A percentile compares a stretch with the other conserved stretches of the same genome.
These are phyloP conservation scores for Boletus pseudo-olivaceus DNA, from an alignment of 768 basidiomycete species.

Conservation along the genomic window DNA sequence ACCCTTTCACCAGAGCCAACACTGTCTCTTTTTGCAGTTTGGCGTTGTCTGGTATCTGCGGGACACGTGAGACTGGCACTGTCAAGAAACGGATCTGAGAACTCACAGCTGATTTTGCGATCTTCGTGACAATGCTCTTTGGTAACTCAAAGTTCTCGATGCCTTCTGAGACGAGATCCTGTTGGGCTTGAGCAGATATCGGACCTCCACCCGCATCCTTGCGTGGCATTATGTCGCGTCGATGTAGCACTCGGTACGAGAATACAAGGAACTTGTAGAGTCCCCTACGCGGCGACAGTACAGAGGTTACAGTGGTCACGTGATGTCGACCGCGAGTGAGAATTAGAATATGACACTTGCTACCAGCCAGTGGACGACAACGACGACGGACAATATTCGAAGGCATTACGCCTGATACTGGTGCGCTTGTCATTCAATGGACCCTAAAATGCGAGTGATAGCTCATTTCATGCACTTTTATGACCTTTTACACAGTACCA, in stretches of 20 bases:
- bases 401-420: too few species aligned
- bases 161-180: conserved; percentile 75
- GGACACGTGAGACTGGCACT: not conserved
- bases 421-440: not conserved
- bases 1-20: conserved; percentile 78
- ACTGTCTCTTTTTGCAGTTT: conserved; percentile 92
- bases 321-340: not conserved
- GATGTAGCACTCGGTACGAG: not conserved
- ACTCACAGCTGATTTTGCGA: conserved; percentile 81
- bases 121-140: conserved; percentile 74
- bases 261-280: not conserved
- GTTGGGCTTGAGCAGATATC: conserved; percentile 72
- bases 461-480: not conserved
- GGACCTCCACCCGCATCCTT: conserved; percentile 55
- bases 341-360: too few species aligned
- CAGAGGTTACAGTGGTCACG: not conserved
- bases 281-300: too few species aligned
- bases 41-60: conserved; percentile 75
- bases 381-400: not conserved
- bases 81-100: not conserved
- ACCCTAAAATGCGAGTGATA: not conserved
- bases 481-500: not conserved
- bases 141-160: conserved; percentile 90
- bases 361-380: not conserved
- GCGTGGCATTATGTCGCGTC: conserved; percentile 54